phyloP scores from a whole-genome alignment of 345 rosid genomes.

The Trapa incisa region DNA sequence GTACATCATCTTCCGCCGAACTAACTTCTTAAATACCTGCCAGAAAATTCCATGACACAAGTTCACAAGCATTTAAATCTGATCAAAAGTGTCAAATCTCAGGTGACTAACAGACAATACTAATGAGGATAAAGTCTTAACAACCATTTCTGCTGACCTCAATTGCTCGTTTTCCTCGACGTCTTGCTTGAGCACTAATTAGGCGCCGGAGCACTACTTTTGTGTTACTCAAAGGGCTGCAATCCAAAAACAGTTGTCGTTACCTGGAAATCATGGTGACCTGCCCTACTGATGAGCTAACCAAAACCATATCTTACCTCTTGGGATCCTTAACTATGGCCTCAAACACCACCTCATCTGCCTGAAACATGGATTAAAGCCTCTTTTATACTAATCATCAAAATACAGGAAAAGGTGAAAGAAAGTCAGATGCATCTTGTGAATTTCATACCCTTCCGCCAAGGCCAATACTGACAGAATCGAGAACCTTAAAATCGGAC shows the following conservation, averaged over 20 bases:
- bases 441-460: constrained; percentile 58
- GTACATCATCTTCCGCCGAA: constrained; percentile 62
- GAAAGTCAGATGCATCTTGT: not conserved
- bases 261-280: constrained; percentile 6
- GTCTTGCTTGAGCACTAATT: constrained; percentile 60
- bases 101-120: not conserved
- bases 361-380: constrained; percentile 26
- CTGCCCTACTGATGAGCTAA: not conserved
- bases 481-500: constrained; percentile 69
- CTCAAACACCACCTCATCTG: constrained; percentile 78
- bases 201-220: constrained; percentile 72
- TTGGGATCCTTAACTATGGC: constrained; percentile 55
- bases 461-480: constrained; percentile 74
- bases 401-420: not conserved
- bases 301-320: constrained; percentile 31
- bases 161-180: constrained; percentile 81
- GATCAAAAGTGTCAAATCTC: not conserved
- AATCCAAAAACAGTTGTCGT: constrained; percentile 16
- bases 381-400: not conserved
- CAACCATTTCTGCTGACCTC: constrained; percentile 31
- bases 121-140: not conserved
- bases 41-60: constrained; percentile 10
- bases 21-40: constrained; percentile 80
- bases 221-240: constrained; percentile 73
- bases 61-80: constrained; percentile 3